Evolutionary conservation across 148 eudicot species (phyloP).

Genomic region (Talinum fruticosum): DNA sequence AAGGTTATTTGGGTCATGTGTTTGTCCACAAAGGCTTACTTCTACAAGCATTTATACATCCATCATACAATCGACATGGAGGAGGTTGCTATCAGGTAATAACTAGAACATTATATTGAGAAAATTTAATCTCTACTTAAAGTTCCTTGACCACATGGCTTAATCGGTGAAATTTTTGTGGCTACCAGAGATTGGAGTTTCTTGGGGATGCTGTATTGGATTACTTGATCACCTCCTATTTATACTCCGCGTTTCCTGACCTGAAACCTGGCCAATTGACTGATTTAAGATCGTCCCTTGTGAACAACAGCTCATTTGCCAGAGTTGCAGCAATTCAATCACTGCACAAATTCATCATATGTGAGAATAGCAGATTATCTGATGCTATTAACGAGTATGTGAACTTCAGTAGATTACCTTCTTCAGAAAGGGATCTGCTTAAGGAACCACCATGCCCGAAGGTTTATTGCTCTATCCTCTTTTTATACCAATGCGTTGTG

Average conservation of each 20-base stretch:
- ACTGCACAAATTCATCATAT: constrained; percentile 56
- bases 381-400: constrained; percentile 56
- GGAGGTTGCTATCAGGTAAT: constrained; percentile 98
- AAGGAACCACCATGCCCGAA: constrained; percentile 83
- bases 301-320: constrained; percentile 75
- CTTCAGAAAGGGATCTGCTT: constrained; percentile 27
- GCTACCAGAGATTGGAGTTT: constrained; percentile 81
- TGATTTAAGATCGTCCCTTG: constrained; percentile 79
- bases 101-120: neutral
- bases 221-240: constrained; percentile 84
- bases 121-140: neutral
- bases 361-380: constrained; percentile 45
- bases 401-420: constrained; percentile 31
- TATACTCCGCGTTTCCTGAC: constrained; percentile 74
- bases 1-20: constrained; percentile 47
- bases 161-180: constrained; percentile 22
- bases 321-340: constrained; percentile 52
- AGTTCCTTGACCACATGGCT: neutral
- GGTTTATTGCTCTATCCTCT: constrained; percentile 39
- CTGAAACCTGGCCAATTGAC: constrained; percentile 93
- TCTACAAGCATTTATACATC: constrained; percentile 87
- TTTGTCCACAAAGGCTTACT: constrained; percentile 80
- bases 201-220: constrained; percentile 97
- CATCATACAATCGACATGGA: constrained; percentile 63
- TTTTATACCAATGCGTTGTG: neutral